Evolutionary conservation across 148 eudicot species (phyloP).

Genomic region (Amaranthus hypochondriacus): DNA sequence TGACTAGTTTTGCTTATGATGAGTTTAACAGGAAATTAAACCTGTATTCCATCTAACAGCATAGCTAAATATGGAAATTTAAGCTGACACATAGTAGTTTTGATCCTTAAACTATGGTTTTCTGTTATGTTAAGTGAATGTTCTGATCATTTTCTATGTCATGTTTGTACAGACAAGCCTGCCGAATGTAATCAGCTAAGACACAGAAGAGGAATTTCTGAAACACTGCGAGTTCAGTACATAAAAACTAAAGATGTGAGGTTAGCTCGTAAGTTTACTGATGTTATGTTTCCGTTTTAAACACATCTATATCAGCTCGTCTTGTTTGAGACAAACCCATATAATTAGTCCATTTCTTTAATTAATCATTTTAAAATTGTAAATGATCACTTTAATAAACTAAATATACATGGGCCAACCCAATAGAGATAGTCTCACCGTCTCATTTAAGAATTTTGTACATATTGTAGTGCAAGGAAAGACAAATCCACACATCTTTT

Average conservation of each 20-base stretch:
- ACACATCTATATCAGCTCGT: too few relatives aligned
- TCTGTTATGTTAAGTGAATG: neutral
- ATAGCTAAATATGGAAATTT: neutral
- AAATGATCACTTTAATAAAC: neutral
- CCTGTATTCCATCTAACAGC: too few relatives aligned
- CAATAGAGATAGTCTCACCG: too few relatives aligned
- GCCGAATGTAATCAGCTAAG: conserved; percentile 25
- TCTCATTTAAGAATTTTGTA: too few relatives aligned
- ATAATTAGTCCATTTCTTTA: neutral
- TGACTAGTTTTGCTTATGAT: neutral
- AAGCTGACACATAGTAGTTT: neutral
- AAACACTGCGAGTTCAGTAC: conserved; percentile 60
- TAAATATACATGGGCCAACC: too few relatives aligned
- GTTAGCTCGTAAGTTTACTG: conserved; percentile 42
- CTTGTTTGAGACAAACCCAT: neutral
- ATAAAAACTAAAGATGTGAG: conserved; percentile 80
- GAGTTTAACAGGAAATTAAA: too few relatives aligned
- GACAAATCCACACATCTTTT: too few relatives aligned
- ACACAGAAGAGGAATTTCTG: conserved; percentile 83
- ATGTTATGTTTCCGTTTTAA: neutral
- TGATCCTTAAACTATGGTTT: neutral
- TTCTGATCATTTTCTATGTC: neutral
- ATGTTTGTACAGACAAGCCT: conserved; percentile 28
- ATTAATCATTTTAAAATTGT: neutral
- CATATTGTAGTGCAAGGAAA: too few relatives aligned